These are phyloP conservation scores for Sporothrix inflata DNA, from an alignment of 2,329 filamentous ascomycete species.

Conservation along the genomic window DNA sequence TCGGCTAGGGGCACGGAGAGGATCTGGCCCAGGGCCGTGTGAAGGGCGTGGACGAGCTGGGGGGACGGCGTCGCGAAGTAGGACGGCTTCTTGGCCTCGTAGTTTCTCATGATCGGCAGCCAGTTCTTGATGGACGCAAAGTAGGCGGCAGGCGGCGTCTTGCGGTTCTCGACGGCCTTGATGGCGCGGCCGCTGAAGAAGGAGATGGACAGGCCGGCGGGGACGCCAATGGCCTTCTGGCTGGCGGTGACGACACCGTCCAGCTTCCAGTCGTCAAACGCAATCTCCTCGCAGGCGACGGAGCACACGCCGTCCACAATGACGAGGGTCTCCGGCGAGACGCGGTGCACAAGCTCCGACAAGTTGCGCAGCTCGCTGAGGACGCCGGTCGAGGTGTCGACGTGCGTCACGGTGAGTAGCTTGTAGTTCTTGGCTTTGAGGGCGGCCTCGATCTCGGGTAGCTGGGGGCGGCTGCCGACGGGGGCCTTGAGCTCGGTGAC, in stretches of 20 bases:
- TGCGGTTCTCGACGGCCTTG: slow-evolving; percentile 75
- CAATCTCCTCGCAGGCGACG: slow-evolving; percentile 93
- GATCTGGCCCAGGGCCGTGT: slow-evolving; percentile 87
- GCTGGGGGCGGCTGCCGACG: slow-evolving; percentile 83
- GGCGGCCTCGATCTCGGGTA: slow-evolving; percentile 85
- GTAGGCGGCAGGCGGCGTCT: slow-evolving; percentile 82
- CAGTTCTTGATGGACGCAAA: slow-evolving; percentile 98
- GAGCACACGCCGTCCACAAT: slow-evolving; percentile 97
- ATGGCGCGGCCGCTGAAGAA: slow-evolving; percentile 92
- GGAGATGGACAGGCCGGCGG: slow-evolving; percentile 89
- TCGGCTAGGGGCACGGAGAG: slow-evolving; percentile 77
- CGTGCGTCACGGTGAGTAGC: slow-evolving; percentile 90
- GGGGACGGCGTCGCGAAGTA: slow-evolving; percentile 98
- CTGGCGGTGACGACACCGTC: slow-evolving; percentile 93
- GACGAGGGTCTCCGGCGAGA: slow-evolving; percentile 88
- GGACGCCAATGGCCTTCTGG: slow-evolving; percentile 96
- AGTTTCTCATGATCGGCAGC: slow-evolving; percentile 98
- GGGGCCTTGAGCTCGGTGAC: slow-evolving; percentile 88
- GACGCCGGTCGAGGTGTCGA: slow-evolving; percentile 96
- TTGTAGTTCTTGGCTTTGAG: slow-evolving; percentile 92
- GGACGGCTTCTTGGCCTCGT: slow-evolving; percentile 94
- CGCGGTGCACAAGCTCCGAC: slow-evolving; percentile 77
- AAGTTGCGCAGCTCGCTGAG: slow-evolving; percentile 86
- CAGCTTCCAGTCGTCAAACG: slow-evolving; percentile 91
- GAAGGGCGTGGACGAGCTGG: slow-evolving; percentile 88